phyloP scores from a whole-genome alignment of 1,284 basidiomycete genomes.

The Schizopora paradoxa region DNA sequence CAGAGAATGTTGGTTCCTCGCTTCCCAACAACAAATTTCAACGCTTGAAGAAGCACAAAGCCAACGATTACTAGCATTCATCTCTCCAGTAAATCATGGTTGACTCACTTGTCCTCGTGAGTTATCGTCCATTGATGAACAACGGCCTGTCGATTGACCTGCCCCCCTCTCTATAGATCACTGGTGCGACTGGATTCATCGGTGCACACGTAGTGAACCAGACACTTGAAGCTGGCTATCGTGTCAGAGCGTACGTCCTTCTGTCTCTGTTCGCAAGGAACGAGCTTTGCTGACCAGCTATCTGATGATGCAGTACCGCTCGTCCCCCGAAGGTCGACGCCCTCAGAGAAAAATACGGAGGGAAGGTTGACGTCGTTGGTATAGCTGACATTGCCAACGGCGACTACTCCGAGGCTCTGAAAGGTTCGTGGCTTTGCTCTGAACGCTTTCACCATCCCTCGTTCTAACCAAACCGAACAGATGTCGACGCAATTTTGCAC shows the following conservation, averaged over 20 bases:
- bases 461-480: neutral
- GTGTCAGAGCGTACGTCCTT: constrained; percentile 3
- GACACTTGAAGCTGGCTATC: constrained; percentile 5
- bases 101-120: too few species aligned
- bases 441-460: neutral
- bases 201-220: constrained; percentile 3
- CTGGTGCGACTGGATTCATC: constrained; percentile 5
- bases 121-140: too few species aligned
- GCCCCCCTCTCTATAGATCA: too few species aligned
- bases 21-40: too few species aligned
- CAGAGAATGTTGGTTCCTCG: too few species aligned
- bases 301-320: too few species aligned
- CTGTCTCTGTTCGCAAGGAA: too few species aligned
- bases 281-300: too few species aligned
- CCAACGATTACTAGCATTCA: too few species aligned
- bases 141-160: too few species aligned
- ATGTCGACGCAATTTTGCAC: constrained; percentile 11
- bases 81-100: too few species aligned
- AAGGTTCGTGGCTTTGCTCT: constrained; percentile 3
- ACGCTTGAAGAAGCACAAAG: too few species aligned
- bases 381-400: constrained; percentile 6
- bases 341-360: neutral
- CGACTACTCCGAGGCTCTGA: constrained; percentile 6
- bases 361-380: constrained; percentile 6
- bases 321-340: constrained; percentile 8